Conservation (phyloP, 2,329 filamentous ascomycete genomes). For the Atkinsonella hypoxylon region DNA sequence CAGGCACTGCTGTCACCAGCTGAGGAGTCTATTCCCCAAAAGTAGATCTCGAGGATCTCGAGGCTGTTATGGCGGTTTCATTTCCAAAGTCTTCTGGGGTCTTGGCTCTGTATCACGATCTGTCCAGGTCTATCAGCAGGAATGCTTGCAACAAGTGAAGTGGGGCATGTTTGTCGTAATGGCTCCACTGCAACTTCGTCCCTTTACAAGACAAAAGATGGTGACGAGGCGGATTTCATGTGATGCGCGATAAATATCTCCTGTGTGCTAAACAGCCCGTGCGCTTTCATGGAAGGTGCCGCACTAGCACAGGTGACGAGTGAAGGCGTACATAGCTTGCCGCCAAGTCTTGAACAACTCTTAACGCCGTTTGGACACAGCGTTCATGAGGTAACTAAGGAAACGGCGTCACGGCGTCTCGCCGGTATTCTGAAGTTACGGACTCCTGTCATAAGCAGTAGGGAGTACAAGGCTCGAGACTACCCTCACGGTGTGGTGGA, state of each 20-base stretch:
- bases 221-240: neutral
- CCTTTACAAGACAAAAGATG: neutral
- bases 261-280: neutral
- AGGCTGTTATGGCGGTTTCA: no score
- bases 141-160: neutral
- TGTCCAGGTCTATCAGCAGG: no score
- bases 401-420: neutral
- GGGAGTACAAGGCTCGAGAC: neutral
- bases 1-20: neutral
- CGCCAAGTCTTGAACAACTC: no score
- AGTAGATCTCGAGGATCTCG: neutral
- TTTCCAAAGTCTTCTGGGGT: no score
- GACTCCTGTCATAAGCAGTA: neutral
- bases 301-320: no score
- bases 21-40: neutral
- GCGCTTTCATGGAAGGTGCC: no score
- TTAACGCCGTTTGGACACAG: no score
- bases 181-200: neutral
- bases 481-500: neutral
- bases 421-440: neutral
- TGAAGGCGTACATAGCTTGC: no score
- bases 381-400: neutral
- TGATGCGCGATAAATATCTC: neutral
- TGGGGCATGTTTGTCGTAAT: neutral
- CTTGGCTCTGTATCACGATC: neutral